Base-by-base conservation (phyloP, 2,329 filamentous ascomycete genomes). In the Sclerotinia spermophila region DNA sequence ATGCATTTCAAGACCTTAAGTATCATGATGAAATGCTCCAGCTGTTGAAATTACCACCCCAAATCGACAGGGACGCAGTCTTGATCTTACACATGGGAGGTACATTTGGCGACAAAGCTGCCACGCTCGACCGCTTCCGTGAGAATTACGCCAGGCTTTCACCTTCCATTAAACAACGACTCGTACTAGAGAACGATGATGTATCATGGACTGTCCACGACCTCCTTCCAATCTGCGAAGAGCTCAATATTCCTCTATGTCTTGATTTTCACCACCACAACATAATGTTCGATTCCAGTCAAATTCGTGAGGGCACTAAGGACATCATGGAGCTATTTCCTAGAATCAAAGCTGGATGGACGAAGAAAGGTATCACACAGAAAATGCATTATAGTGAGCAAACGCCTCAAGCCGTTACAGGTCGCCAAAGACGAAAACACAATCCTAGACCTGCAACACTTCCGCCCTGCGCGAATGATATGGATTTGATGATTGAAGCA, bases 401-500 rank as follows among this genome's bases (percentile, higher is more conserved):
- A 0, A 89, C 87, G 13, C 84, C 90, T 0, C 84, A 87, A n/a
- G 93, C 94, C 1, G 86, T 97, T 55, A 97, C 94, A 0, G 86
- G 86, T 0, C 86, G 89, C 0, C 91, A 97, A 74, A 85, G 94
- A 40, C 87, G 95, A 71, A 97, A 97, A 80, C 95, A 98, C 78
- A 93, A 89, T 48, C 86, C 93, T 0, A 87, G 95, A 13, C 93
- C 97, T 2, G 85, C 86, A 74, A 92, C 89, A 0, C 81, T 98
- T 0, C 95, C 95, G 0, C 94, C 95, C 0, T 97, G 95, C 76
- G 85, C 89, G 5, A 83, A 87, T 1, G 89, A 91, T 44, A 96
- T 96, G 91, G 95, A 97, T 78, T 84, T 98, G n/a, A 98, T 98
- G 95, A 97, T 98, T 72, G 95, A 98, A 82, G 95, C 95, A 62